phyloP scores from a whole-genome alignment of 2,329 filamentous ascomycete genomes.

The Neurospora sp. region DNA sequence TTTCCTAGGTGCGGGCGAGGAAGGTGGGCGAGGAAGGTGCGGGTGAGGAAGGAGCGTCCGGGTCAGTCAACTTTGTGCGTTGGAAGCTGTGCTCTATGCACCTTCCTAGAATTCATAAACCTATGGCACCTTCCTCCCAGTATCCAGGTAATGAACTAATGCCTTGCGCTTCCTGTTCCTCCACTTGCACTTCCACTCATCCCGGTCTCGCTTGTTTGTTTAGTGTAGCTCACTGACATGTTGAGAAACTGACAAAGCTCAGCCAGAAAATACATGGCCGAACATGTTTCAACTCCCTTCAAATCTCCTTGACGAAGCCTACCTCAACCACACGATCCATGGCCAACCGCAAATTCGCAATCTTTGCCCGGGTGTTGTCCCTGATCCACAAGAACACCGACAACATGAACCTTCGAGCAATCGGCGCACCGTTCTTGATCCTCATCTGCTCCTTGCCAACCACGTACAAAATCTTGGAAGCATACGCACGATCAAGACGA shows the following conservation, averaged over 20 bases:
- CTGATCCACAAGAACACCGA: constrained; percentile 53
- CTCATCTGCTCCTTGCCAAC: constrained; percentile 55
- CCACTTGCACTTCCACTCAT: too few relatives aligned
- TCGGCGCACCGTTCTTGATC: constrained; percentile 24
- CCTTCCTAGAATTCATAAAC: background rate
- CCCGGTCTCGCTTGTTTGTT: too few relatives aligned
- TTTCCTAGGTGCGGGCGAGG: background rate
- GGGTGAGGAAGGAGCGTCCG: background rate
- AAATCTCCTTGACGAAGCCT: constrained; percentile 60
- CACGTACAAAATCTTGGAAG: constrained; percentile 27
- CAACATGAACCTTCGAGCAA: constrained; percentile 37
- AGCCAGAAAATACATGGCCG: too few relatives aligned
- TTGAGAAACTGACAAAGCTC: background rate
- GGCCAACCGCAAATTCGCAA: constrained; percentile 50
- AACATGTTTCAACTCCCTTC: background rate
- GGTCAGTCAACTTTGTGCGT: background rate
- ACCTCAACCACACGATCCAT: constrained; percentile 57
- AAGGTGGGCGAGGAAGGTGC: too few relatives aligned
- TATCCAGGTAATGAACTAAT: background rate
- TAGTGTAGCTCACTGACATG: background rate
- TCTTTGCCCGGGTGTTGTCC: constrained; percentile 57
- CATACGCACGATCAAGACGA: constrained; percentile 10
- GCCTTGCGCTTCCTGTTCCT: background rate
- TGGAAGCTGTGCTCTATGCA: background rate
- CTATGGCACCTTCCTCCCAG: background rate